Evolutionary conservation across 306 rosid genomes (phyloP).

Genomic region (Benincasa hispida): DNA sequence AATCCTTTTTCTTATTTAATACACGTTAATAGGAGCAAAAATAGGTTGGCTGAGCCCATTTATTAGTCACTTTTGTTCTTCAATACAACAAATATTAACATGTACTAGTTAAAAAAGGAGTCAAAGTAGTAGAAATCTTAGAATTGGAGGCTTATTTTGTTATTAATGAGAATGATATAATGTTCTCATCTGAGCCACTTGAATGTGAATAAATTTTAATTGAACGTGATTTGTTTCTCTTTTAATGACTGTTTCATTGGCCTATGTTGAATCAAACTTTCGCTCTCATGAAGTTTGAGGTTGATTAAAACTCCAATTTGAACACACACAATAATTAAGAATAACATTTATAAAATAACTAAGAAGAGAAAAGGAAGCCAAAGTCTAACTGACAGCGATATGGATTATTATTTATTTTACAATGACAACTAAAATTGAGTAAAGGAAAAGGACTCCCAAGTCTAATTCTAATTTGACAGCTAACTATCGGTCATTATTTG

Average conservation of each 20-base stretch:
- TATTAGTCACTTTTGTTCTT: neutral
- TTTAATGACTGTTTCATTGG: no score
- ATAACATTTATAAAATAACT: neutral
- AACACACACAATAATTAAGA: neutral
- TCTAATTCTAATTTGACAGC: no score
- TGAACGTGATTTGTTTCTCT: neutral
- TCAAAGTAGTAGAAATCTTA: neutral
- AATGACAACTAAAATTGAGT: neutral
- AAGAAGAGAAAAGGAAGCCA: neutral
- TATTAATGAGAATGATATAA: neutral
- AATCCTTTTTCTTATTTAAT: neutral
- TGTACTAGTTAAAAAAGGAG: neutral
- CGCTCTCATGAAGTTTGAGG: neutral
- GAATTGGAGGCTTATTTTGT: neutral
- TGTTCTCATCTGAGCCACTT: neutral
- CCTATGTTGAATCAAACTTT: no score
- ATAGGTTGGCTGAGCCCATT: neutral
- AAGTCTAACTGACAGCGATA: neutral
- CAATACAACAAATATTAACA: neutral
- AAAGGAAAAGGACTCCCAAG: no score
- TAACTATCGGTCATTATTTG: no score
- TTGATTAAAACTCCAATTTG: neutral
- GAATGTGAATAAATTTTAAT: neutral
- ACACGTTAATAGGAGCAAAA: neutral
- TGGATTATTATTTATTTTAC: neutral